Evolutionary conservation across 176 grass and related monocot genomes (phyloP), one percentile per base, ranked within the genome.

Genomic region (Oryza glumipatula): DNA sequence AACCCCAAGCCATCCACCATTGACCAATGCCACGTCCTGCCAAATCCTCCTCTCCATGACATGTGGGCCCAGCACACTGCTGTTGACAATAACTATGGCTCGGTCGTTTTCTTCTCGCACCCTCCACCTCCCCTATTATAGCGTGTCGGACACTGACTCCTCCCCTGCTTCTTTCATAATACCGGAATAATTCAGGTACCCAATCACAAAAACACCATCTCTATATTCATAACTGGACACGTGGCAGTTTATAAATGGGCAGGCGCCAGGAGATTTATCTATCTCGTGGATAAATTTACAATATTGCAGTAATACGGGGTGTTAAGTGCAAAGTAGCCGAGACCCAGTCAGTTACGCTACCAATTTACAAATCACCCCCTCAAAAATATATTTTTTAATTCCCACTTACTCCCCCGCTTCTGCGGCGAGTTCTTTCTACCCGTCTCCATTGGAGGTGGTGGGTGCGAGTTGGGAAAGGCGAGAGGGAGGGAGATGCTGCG

Each of bases 351-450:
- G n/a, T 49, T 9, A 65, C 65, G 65, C 11, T 10, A n/a, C 28
- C 6, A 56, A 21, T 64, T 90, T 21, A 77, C 73, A 23, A 32
- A 82, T 72, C 66, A 46, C 7, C 44, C 44, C 66, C 76, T 70
- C 41, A 0, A 9, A 9, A 4, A 76, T 15, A 15, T 0, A 28
- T 21, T 21, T 15, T 32, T 28, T 13, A 14, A 5, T 13, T 46
- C 33, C 36, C 17, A 14, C 7, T 33, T 68, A 46, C 12, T 48
- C 43, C 60, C 30, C 60, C 8, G 5, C 67, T 73, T 66, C 68
- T 13, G 30, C 74, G 56, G 21, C 56, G 56, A 61, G 56, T 45
- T 54, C 39, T 17, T 45, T 54, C 39, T 17, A 39, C 38, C 12
- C 16, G 19, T 22, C 32, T 65, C 67, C 75, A 4, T 65, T 41